Percentiles rank a stretch among this genome's conserved stretches.
Conservation (phyloP, 1,284 basidiomycete genomes). For the Ustilago crameri region DNA sequence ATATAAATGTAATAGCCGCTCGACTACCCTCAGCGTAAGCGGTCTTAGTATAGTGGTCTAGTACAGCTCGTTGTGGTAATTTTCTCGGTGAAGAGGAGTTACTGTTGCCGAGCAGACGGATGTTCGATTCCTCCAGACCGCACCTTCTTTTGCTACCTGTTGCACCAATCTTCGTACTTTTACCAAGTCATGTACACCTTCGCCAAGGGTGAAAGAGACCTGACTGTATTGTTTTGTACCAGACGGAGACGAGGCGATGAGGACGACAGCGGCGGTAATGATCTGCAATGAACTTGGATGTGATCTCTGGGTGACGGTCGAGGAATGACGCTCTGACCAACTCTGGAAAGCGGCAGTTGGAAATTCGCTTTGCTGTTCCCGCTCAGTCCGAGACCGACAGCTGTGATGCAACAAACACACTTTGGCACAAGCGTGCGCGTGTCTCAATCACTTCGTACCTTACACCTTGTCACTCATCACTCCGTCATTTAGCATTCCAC, state of each 20-base stretch:
- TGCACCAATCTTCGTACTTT: no score
- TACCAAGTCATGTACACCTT: no score
- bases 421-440: no score
- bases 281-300: no score
- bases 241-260: no score
- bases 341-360: slow-evolving; percentile 9
- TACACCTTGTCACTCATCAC: no score
- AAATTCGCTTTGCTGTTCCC: not conserved
- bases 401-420: slow-evolving; percentile 1
- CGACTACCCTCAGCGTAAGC: not conserved
- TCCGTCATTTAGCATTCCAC: no score
- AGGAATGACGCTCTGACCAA: slow-evolving; percentile 33
- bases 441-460: no score
- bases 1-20: not conserved
- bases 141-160: slow-evolving; percentile 11
- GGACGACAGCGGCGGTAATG: no score
- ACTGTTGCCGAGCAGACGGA: slow-evolving; percentile 37
- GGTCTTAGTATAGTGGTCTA: slow-evolving; percentile 38
- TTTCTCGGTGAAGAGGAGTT: not conserved
- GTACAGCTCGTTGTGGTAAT: slow-evolving; percentile 34
- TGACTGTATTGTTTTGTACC: no score
- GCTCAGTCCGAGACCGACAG: not conserved
- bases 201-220: no score
- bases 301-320: no score
- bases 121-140: slow-evolving; percentile 46